phyloP scores from a whole-genome alignment of 495 filamentous ascomycete genomes.

The Hypoxylon perforatum region DNA sequence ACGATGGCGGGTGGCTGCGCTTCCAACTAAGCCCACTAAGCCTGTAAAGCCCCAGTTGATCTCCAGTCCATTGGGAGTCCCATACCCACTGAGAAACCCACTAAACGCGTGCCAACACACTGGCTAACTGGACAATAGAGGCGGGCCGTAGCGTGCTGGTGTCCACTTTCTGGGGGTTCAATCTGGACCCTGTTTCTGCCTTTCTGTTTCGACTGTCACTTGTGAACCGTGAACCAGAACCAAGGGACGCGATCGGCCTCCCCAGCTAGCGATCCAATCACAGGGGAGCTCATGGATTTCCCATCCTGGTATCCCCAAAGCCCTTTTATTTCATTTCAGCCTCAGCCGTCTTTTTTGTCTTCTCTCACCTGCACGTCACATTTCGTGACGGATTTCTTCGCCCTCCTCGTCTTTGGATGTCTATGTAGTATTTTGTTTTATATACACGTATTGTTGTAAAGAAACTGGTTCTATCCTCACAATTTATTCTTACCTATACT shows the following conservation, averaged over 20 bases:
- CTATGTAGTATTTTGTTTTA: conserved; percentile 4
- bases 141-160: conserved; percentile 10
- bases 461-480: neutral
- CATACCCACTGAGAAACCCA: neutral
- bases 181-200: too few species aligned
- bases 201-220: too few species aligned
- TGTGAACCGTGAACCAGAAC: too few species aligned
- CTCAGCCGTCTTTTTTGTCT: neutral
- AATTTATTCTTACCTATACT: conserved; percentile 8
- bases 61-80: too few species aligned
- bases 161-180: neutral
- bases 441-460: conserved; percentile 8
- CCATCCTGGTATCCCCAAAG: neutral
- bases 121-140: conserved; percentile 2
- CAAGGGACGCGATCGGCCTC: too few species aligned
- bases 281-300: too few species aligned
- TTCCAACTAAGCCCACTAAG: conserved; percentile 8
- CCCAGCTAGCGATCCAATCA: too few species aligned
- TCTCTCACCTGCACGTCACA: neutral
- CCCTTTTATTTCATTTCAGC: neutral
- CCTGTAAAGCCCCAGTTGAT: too few species aligned
- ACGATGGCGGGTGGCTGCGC: neutral
- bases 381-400: neutral
- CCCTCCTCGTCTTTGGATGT: neutral
- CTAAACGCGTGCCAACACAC: conserved; percentile 6